These are phyloP conservation scores for Talaromyces adpressus DNA, from an alignment of 495 filamentous ascomycete species.

Conservation along the genomic window DNA sequence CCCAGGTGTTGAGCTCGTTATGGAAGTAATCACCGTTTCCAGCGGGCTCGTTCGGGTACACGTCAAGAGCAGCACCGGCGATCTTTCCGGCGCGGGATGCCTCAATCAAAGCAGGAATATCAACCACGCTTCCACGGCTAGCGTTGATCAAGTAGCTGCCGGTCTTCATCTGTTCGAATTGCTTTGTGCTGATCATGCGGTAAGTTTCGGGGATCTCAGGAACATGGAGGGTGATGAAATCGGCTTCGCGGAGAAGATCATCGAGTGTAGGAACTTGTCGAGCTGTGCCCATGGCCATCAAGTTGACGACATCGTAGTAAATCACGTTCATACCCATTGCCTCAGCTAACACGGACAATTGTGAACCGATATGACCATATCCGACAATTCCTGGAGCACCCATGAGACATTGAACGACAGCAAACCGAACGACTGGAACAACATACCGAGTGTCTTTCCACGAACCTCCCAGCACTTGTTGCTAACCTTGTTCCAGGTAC, in stretches of 20 bases:
- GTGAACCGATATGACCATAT: slow-evolving; percentile 96
- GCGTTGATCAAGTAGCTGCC: slow-evolving; percentile 96
- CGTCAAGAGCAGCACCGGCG: slow-evolving; percentile 91
- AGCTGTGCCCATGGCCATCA: slow-evolving; percentile 88
- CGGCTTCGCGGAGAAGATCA: slow-evolving; percentile 66
- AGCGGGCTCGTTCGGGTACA: slow-evolving; percentile 89
- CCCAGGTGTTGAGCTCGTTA: slow-evolving; percentile 76
- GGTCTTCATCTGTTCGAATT: slow-evolving; percentile 83
- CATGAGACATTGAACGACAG: slow-evolving; percentile 5
- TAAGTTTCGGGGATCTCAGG: slow-evolving; percentile 88
- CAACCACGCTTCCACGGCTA: slow-evolving; percentile 85
- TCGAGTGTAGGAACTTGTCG: slow-evolving; percentile 74
- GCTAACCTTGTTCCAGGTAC: slow-evolving; percentile 98
- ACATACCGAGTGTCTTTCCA: slow-evolving; percentile 85
- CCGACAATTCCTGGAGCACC: slow-evolving; percentile 68
- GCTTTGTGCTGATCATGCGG: slow-evolving; percentile 71
- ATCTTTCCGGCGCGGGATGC: slow-evolving; percentile 83
- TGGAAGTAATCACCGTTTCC: slow-evolving; percentile 95
- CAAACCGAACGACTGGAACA: neutral
- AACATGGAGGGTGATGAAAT: slow-evolving; percentile 93
- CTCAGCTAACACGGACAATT: slow-evolving; percentile 92
- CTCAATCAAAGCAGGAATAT: slow-evolving; percentile 87
- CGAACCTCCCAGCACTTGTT: slow-evolving; percentile 95
- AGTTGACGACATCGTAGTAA: slow-evolving; percentile 86
- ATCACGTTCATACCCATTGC: slow-evolving; percentile 96